Conservation (phyloP, 1,284 basidiomycete species). For the Cystobasidium pallidum region DNA sequence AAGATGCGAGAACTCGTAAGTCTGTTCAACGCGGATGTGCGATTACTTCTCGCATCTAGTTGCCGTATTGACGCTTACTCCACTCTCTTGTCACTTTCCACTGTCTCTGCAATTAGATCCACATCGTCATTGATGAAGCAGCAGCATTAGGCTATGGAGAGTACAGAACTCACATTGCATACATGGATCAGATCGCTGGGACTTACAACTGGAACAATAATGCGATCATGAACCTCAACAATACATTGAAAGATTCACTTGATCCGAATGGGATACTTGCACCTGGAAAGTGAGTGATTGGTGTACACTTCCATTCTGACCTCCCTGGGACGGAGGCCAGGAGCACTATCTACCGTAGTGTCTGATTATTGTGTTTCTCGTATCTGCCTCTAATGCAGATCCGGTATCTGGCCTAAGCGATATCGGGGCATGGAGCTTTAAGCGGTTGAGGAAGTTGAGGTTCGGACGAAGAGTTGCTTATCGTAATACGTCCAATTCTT, state of each 20-base stretch:
- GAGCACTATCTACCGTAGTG: too few relatives aligned
- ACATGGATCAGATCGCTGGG: slow-evolving; percentile 49
- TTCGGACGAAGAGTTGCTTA: too few relatives aligned
- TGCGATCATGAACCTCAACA: slow-evolving; percentile 50
- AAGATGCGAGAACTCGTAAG: slow-evolving; percentile 18
- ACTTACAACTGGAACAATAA: slow-evolving; percentile 50
- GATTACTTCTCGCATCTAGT: too few relatives aligned
- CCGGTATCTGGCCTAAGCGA: slow-evolving; percentile 50
- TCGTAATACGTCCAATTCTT: too few relatives aligned
- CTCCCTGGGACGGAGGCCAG: too few relatives aligned
- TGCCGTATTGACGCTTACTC: neutral
- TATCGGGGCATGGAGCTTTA: slow-evolving; percentile 29
- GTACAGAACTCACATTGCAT: slow-evolving; percentile 50
- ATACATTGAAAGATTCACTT: slow-evolving; percentile 53
- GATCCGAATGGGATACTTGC: slow-evolving; percentile 54
- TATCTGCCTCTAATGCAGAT: neutral
- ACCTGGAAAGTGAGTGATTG: slow-evolving; percentile 51
- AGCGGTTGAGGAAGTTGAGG: too few relatives aligned
- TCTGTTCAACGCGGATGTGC: too few relatives aligned
- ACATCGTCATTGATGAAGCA: slow-evolving; percentile 49
- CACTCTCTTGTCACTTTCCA: neutral
- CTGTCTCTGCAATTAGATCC: slow-evolving; percentile 31
- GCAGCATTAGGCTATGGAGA: slow-evolving; percentile 53
- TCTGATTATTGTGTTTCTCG: too few relatives aligned
- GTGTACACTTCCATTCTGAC: neutral